These are phyloP conservation scores for Ogataea corticis DNA, from an alignment of 805 yeast genomes.

Conservation along the genomic window DNA sequence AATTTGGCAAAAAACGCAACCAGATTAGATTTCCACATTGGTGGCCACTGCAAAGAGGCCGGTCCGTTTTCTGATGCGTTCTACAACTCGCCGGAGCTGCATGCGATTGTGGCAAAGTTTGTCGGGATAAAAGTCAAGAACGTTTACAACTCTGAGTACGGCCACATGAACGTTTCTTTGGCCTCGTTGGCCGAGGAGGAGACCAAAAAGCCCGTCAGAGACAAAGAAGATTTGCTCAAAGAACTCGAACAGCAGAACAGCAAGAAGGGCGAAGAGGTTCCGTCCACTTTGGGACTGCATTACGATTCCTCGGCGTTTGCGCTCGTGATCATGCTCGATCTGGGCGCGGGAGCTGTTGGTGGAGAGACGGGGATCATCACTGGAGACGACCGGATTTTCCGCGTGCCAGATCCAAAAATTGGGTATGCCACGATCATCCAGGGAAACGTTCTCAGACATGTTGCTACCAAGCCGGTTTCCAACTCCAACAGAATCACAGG, in stretches of 20 bases:
- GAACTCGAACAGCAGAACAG: conserved; percentile 19
- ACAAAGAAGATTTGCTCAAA: conserved; percentile 19
- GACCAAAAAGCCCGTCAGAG: conserved; percentile 6
- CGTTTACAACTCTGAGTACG: conserved; percentile 53
- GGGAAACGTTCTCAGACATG: conserved; percentile 46
- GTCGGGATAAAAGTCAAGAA: conserved; percentile 49
- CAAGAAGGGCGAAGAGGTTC: conserved; percentile 37
- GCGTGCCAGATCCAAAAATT: conserved; percentile 41
- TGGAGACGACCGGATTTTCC: conserved; percentile 36
- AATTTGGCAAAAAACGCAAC: conserved; percentile 32
- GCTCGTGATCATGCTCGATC: conserved; percentile 49
- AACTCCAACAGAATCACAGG: conserved; percentile 36
- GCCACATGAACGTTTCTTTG: conserved; percentile 49
- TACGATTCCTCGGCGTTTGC: conserved; percentile 48
- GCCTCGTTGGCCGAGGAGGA: conserved; percentile 29
- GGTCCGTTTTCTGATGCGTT: conserved; percentile 50
- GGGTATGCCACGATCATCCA: conserved; percentile 51
- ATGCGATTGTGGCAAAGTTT: conserved; percentile 47
- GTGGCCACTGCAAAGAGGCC: conserved; percentile 45
- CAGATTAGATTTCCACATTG: conserved; percentile 43
- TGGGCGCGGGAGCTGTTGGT: conserved; percentile 48
- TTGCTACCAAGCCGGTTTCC: conserved; percentile 45
- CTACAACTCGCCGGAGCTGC: conserved; percentile 51
- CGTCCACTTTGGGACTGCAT: conserved; percentile 50
- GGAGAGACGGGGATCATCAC: conserved; percentile 50